Conservation (phyloP, 306 rosid genomes). For the Vigna unguiculata region DNA sequence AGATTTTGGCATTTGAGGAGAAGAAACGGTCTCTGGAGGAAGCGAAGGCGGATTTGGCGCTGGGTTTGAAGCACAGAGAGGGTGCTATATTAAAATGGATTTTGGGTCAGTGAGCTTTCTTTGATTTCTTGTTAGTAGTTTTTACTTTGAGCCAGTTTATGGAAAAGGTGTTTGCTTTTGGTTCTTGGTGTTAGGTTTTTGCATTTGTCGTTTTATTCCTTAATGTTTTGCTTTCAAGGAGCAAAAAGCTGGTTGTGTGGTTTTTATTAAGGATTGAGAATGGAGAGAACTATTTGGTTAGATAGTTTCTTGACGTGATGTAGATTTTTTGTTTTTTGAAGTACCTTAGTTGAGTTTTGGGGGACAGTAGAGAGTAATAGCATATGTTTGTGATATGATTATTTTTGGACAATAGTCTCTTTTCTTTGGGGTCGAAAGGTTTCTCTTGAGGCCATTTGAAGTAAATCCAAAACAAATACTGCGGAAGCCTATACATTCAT, state of each 20-base stretch:
- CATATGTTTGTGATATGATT: not conserved
- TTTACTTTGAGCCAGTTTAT: not conserved
- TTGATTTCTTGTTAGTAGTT: not conserved
- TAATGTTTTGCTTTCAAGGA: not conserved
- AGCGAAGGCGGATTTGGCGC: slow-evolving; percentile 55
- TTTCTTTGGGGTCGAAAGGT: not conserved
- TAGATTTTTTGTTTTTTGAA: not conserved
- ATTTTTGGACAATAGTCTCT: not conserved
- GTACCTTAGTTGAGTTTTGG: slow-evolving; percentile 15
- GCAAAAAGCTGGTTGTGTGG: slow-evolving; percentile 11
- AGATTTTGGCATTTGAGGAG: slow-evolving; percentile 52
- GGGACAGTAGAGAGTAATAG: not conserved
- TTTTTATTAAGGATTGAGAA: not conserved
- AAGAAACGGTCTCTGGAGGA: slow-evolving; percentile 54
- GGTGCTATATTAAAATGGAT: slow-evolving; percentile 49
- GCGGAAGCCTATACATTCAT: not conserved
- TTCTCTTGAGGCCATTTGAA: not conserved
- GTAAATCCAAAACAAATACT: not conserved
- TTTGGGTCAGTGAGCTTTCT: slow-evolving; percentile 61
- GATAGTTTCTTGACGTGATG: slow-evolving; percentile 7
- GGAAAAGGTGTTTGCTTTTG: not conserved
- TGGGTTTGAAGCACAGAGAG: slow-evolving; percentile 65
- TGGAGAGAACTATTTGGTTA: not conserved
- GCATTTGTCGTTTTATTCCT: slow-evolving; percentile 12
- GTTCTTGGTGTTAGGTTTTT: slow-evolving; percentile 33